A percentile compares a stretch with the other conserved stretches of the same genome.
phyloP scores from a whole-genome alignment of 306 rosid species.

The Casuarina cunninghamiana region DNA sequence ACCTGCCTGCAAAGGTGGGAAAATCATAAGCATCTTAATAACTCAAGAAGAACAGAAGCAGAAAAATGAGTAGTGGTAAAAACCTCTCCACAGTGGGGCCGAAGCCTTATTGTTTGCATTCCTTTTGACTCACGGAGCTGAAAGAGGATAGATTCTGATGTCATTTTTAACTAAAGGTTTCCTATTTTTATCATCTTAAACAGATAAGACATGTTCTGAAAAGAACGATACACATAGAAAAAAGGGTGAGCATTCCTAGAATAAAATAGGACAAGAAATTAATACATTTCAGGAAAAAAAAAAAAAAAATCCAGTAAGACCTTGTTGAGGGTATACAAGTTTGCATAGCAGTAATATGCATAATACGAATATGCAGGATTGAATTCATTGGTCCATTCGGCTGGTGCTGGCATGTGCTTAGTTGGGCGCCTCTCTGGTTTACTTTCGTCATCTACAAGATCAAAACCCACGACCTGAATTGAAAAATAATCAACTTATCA shows the following conservation, averaged over 20 bases:
- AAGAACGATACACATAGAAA: neutral
- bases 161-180: neutral
- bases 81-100: slow-evolving; percentile 96
- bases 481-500: slow-evolving; percentile 11
- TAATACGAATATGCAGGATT: slow-evolving; percentile 88
- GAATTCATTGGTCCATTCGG: slow-evolving; percentile 79
- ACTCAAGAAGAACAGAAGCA: slow-evolving; percentile 16
- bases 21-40: slow-evolving; percentile 21
- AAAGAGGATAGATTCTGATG: slow-evolving; percentile 17
- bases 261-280: slow-evolving; percentile 2
- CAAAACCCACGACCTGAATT: slow-evolving; percentile 82
- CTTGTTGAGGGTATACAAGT: slow-evolving; percentile 80
- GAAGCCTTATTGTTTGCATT: slow-evolving; percentile 61
- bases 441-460: slow-evolving; percentile 87
- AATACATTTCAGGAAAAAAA: neutral
- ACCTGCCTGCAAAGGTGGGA: slow-evolving; percentile 60
- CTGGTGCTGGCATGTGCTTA: slow-evolving; percentile 90
- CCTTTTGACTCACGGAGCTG: slow-evolving; percentile 80
- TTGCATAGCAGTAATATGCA: slow-evolving; percentile 75
- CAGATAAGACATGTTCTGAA: neutral
- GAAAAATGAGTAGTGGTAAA: slow-evolving; percentile 18
- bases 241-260: neutral
- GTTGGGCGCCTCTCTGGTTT: slow-evolving; percentile 92
- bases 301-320: slow-evolving; percentile 33
- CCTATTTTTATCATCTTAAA: no score